A percentile compares a stretch with the other conserved stretches of the same genome.
Conservation (phyloP, 108 stramenopile species). For the Skeletonema tropicum region DNA sequence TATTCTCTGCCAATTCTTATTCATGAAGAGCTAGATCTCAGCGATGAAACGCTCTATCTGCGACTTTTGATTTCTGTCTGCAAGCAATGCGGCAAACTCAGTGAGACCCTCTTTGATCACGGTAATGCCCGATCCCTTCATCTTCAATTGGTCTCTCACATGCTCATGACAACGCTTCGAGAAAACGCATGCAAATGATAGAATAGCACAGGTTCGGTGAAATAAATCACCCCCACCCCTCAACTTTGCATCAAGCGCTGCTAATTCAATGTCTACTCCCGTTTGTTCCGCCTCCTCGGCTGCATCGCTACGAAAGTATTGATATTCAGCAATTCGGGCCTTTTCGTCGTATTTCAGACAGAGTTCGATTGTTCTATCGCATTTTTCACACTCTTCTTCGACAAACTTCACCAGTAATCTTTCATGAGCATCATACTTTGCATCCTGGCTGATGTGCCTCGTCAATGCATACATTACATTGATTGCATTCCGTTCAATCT, state of each 20-base stretch:
- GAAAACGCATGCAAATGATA: conserved; percentile 64
- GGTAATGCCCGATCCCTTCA: conserved; percentile 70
- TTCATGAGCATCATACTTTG: conserved; percentile 67
- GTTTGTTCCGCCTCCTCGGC: conserved; percentile 60
- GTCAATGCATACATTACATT: conserved; percentile 71
- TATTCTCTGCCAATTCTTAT: background rate
- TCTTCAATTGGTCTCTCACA: conserved; percentile 57
- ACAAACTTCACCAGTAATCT: conserved; percentile 76
- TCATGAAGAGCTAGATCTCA: conserved; percentile 14
- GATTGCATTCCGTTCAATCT: conserved; percentile 57
- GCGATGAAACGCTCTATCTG: conserved; percentile 48
- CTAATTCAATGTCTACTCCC: conserved; percentile 59
- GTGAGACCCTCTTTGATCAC: conserved; percentile 43
- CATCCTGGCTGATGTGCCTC: conserved; percentile 59
- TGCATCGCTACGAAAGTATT: conserved; percentile 64
- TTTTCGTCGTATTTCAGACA: conserved; percentile 73
- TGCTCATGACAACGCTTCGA: conserved; percentile 75
- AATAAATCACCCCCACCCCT: conserved; percentile 79
- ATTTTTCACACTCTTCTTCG: conserved; percentile 74
- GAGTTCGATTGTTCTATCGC: conserved; percentile 78
- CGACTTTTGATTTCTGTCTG: conserved; percentile 37
- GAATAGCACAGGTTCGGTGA: conserved; percentile 72
- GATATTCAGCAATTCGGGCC: conserved; percentile 73
- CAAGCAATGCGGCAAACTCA: conserved; percentile 41
- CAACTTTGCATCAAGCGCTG: conserved; percentile 76